These are phyloP conservation scores for Mycena kentingensis DNA, from an alignment of 768 basidiomycete genomes.

Conservation along the genomic window DNA sequence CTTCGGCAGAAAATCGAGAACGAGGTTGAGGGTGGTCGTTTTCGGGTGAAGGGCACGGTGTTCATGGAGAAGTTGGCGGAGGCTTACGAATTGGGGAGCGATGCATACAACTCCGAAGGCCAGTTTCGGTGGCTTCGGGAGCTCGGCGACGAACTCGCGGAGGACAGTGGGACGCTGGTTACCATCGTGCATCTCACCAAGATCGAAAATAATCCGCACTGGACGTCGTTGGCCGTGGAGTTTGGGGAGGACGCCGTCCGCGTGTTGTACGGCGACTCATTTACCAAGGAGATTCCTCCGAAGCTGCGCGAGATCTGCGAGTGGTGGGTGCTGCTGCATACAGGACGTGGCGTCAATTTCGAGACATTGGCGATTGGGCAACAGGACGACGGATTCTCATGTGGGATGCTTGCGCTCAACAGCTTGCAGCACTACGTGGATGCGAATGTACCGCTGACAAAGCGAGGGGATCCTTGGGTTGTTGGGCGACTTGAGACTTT, in stretches of 20 bases:
- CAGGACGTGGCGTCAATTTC: background rate
- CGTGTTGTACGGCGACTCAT: constrained; percentile 9
- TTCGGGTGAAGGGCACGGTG: background rate
- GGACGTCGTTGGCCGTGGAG: constrained; percentile 4
- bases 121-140: constrained; percentile 5
- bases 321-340: constrained; percentile 13
- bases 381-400: constrained; percentile 7
- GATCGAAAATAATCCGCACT: constrained; percentile 7
- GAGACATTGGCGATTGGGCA: background rate
- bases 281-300: background rate
- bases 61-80: constrained; percentile 3
- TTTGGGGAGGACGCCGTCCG: background rate
- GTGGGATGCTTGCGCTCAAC: constrained; percentile 11
- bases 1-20: background rate
- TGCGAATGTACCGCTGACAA: background rate
- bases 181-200: constrained; percentile 3
- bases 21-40: background rate
- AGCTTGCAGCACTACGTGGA: background rate
- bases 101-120: background rate
- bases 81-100: background rate
- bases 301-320: background rate
- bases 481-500: background rate
- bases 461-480: background rate
- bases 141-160: background rate
- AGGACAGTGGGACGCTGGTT: background rate